Evolutionary conservation across 2,329 filamentous ascomycete species (phyloP), one percentile per base, ranked within the genome.

Genomic region (Aspergillus unguis): DNA sequence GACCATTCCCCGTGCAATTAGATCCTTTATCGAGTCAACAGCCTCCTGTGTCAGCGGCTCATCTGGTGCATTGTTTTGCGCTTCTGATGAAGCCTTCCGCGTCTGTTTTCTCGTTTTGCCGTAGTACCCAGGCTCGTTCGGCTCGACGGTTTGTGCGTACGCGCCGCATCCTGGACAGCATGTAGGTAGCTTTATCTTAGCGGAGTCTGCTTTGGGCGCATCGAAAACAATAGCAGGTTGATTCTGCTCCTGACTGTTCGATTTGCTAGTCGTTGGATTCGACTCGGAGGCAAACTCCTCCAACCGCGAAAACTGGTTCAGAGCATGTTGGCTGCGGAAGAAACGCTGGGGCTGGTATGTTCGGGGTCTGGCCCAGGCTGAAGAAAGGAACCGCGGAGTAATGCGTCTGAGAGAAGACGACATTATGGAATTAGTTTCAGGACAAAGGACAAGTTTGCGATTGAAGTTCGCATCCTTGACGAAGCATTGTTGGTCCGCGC

Each of bases 161-260:
- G 83, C 84, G 49, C 84, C 84, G 58, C 84, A 86, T 59, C 84
- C 84, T 29, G 84, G 83, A 64, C 84, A 86, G 26, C 77, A 75
- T 5, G 75, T 51, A 0, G 81, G 81, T 9, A 85, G 64, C 5
- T 54, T 33, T 17, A 64, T 57, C 5, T 56, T 53, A n/a, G 58
- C 7, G 2, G 54, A 40, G 4, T 60, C 56, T n/a, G 46, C 11
- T 31, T 60, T 52, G 25, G 52, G 42, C 5, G 38, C 6, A 33
- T 35, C 50, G 6, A 53, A 45, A 11, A 41, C 35, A 4, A 53
- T 50, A 35, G 61, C 59, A 37, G 63, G 63, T 35, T 64, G 57
- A n/a, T 28, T 50, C 35, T 60, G 63, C 42, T 23, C 52, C 42
- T 56, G 56, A 43, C 26, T 53, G 28, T n/a, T 50, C 40, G 36